Base-by-base conservation (phyloP, 305 asterid species). In the Fraxinus paxiana region DNA sequence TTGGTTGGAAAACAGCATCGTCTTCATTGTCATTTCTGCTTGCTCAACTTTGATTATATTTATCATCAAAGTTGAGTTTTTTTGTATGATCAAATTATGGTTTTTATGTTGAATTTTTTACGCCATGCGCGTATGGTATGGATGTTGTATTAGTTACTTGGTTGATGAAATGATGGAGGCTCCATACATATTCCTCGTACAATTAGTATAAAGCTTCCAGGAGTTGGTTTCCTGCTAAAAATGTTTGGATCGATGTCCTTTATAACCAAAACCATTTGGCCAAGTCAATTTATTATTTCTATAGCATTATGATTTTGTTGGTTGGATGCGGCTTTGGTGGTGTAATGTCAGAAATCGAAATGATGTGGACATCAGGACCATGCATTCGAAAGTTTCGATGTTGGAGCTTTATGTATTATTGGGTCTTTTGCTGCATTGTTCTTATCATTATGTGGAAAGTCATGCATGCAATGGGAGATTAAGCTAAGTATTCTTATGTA, bases 281-380 rank as follows among this genome's bases (percentile, higher is more conserved):
- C 41, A 38, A 61, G 63, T 51, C 63, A 51, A 51, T 51, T 35
- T 78, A 48, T 74, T 28, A 38, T 70, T 43, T 59, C 56, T 71
- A 34, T 73, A 82, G 82, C 78, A 78, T 70, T 24, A 33, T 56
- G 63, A 22, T 12, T 78, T 76, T 82, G 73, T 22, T 84, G 79
- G 73, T 84, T 79, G 81, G 73, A 70, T 59, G 67, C 70, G 46
- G 67, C 77, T 79, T n/a, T 77, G 22, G 34, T 37, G 77, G 73
- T 77, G 72, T 38, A 15, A 30, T 79, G 78, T 37, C 77, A 83
- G 75, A 69, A 15, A 1, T 26, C 81, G 77, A 78, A 51, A 37
- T 76, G 79, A 26, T 73, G 28, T 81, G 46, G 61, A 67, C 46
- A 33, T 67, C 33, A 54, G 75, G 10, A 20, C 28, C 17, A 15